phyloP scores from a whole-genome alignment of 495 filamentous ascomycete species.

The Parachaetomium inaequale region DNA sequence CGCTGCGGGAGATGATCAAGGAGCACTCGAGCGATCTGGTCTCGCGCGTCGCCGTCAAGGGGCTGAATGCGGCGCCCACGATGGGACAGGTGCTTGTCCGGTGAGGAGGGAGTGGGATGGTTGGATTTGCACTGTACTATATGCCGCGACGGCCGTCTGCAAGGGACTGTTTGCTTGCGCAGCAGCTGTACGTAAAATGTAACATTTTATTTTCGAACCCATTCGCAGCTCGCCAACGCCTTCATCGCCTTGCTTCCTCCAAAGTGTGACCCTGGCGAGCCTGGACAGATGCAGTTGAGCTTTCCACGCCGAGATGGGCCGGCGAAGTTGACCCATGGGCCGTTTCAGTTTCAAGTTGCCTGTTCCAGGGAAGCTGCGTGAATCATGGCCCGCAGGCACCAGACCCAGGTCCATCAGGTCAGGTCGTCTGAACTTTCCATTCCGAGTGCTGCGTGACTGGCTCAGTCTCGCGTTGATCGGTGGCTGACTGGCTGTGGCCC shows the following conservation, averaged over 20 bases:
- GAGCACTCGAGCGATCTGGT: constrained; percentile 73
- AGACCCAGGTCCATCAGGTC: too few relatives aligned
- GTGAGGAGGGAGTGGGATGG: background rate
- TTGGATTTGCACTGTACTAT: constrained; percentile 10
- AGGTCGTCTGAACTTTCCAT: background rate
- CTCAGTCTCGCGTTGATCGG: background rate
- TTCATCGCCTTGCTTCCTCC: background rate
- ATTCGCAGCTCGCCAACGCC: background rate
- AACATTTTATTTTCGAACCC: background rate
- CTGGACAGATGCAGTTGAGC: too few relatives aligned
- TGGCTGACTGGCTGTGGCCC: too few relatives aligned
- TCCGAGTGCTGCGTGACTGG: background rate
- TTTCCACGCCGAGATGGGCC: background rate
- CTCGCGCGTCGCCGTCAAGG: constrained; percentile 36
- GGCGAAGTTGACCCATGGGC: background rate
- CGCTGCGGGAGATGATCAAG: constrained; percentile 69
- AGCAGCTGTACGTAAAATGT: constrained; percentile 1
- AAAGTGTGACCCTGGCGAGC: background rate
- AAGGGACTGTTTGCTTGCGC: background rate
- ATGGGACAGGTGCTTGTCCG: constrained; percentile 23
- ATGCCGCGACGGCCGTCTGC: background rate
- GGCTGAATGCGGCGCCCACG: constrained; percentile 21
- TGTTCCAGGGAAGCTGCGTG: background rate
- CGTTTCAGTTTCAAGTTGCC: background rate
- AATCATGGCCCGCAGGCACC: background rate